Evolutionary conservation across 2,329 filamentous ascomycete genomes (phyloP).

Genomic region (Coleophoma eucalyptorum): DNA sequence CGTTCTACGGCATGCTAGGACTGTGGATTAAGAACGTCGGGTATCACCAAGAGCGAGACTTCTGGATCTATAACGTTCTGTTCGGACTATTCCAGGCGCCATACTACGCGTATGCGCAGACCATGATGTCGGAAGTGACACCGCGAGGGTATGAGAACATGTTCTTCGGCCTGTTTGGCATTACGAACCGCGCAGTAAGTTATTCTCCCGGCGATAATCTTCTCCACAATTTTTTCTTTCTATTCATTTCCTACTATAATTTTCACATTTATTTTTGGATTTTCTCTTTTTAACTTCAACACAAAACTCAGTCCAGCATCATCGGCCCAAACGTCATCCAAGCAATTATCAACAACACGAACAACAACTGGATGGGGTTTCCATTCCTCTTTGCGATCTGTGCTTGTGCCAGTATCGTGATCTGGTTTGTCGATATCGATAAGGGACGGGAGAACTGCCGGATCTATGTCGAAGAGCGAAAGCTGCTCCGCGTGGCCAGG

Average conservation of each 20-base stretch:
- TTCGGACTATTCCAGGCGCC: slow-evolving; percentile 38
- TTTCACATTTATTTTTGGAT: too few relatives aligned
- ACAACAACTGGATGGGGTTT: slow-evolving; percentile 39
- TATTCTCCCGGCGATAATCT: too few relatives aligned
- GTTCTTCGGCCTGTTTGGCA: slow-evolving; percentile 39
- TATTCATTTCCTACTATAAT: not conserved
- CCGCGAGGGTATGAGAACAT: slow-evolving; percentile 38
- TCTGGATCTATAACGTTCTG: slow-evolving; percentile 38
- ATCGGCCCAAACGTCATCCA: slow-evolving; percentile 39
- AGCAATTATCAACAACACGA: slow-evolving; percentile 36
- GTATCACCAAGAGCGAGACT: slow-evolving; percentile 34
- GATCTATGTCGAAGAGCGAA: slow-evolving; percentile 31
- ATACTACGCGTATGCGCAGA: slow-evolving; percentile 38
- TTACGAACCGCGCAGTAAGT: slow-evolving; percentile 37
- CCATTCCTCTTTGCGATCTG: slow-evolving; percentile 37
- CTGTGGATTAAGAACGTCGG: slow-evolving; percentile 34
- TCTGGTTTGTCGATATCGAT: slow-evolving; percentile 35
- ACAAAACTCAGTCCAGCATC: slow-evolving; percentile 33
- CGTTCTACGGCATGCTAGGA: slow-evolving; percentile 37
- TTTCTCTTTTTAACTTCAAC: too few relatives aligned
- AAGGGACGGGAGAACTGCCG: slow-evolving; percentile 34
- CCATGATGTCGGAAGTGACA: slow-evolving; percentile 39
- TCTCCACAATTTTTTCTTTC: not conserved
- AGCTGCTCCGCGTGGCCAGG: slow-evolving; percentile 22
- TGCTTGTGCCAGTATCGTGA: slow-evolving; percentile 30